These are phyloP conservation scores for Gamsiella multidivaricata DNA, from an alignment of 192 early-diverging fungal genomes.

Conservation along the genomic window DNA sequence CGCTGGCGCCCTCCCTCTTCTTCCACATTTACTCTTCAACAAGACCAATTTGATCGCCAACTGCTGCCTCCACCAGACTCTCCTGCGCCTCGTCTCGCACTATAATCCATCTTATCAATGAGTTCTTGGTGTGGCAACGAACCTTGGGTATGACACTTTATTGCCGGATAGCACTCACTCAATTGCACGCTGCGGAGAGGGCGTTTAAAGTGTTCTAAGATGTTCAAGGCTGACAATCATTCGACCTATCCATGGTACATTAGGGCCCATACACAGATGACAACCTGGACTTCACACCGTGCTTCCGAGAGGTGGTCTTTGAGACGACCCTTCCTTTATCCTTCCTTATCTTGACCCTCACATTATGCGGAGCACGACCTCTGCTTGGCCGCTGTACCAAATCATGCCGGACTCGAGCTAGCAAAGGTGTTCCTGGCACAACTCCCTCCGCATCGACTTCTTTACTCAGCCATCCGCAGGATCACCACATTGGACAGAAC, in stretches of 20 bases:
- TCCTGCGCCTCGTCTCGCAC: neutral
- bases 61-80: no score
- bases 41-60: no score
- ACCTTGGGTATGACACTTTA: conserved; percentile 25
- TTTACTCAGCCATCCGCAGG: conserved; percentile 19
- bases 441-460: conserved; percentile 13
- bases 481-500: conserved; percentile 11
- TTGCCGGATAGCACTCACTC: neutral
- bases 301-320: conserved; percentile 45
- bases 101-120: conserved; percentile 7
- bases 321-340: conserved; percentile 38
- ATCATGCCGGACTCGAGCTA: neutral
- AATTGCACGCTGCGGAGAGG: neutral
- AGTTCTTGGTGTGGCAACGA: conserved; percentile 54
- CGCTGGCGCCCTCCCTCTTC: no score
- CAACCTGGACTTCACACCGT: conserved; percentile 50
- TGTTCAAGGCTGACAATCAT: no score
- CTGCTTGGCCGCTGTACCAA: conserved; percentile 15
- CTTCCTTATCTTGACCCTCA: conserved; percentile 40
- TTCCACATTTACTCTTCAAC: no score
- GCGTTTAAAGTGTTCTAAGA: no score
- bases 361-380: conserved; percentile 46
- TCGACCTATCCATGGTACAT: no score
- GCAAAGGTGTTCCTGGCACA: neutral
- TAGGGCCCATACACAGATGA: conserved; percentile 51